Conservation (phyloP, 1,284 basidiomycete genomes). For the Trametes hirsuta region DNA sequence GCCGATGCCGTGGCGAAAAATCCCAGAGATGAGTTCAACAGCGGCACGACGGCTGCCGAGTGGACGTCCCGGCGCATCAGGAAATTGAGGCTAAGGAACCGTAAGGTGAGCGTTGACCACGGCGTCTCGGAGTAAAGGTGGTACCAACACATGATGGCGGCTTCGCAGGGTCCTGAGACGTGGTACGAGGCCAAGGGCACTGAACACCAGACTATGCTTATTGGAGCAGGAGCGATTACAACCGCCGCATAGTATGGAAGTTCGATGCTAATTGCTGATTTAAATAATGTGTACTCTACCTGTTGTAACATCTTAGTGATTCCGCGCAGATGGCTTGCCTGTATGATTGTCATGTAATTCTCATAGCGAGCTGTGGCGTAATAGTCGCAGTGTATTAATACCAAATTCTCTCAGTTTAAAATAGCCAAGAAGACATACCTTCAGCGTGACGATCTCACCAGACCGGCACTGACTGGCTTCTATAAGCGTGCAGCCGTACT, state of each 20-base stretch:
- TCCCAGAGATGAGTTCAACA: conserved; percentile 39
- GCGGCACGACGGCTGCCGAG: conserved; percentile 47
- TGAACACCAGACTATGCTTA: conserved; percentile 21
- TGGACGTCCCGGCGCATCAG: conserved; percentile 54
- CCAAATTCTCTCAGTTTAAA: too few species aligned
- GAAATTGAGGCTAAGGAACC: conserved; percentile 48
- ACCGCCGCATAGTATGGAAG: conserved; percentile 17
- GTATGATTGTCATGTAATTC: too few species aligned
- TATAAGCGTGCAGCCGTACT: too few species aligned
- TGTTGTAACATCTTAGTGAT: neutral
- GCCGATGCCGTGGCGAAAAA: conserved; percentile 40
- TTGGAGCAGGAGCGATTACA: conserved; percentile 12
- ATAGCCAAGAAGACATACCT: too few species aligned
- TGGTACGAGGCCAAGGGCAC: conserved; percentile 32
- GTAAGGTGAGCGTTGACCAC: conserved; percentile 33
- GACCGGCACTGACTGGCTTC: too few species aligned
- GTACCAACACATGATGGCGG: neutral
- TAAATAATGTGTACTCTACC: neutral
- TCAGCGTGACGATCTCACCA: too few species aligned
- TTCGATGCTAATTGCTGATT: neutral
- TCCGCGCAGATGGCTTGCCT: neutral
- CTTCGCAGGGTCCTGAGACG: conserved; percentile 27
- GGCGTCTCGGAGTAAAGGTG: neutral
- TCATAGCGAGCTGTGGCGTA: too few species aligned
- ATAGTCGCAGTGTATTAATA: too few species aligned